These are phyloP conservation scores for Cladosporium cucumerinum DNA, from an alignment of 2,329 filamentous ascomycete species.

Conservation along the genomic window DNA sequence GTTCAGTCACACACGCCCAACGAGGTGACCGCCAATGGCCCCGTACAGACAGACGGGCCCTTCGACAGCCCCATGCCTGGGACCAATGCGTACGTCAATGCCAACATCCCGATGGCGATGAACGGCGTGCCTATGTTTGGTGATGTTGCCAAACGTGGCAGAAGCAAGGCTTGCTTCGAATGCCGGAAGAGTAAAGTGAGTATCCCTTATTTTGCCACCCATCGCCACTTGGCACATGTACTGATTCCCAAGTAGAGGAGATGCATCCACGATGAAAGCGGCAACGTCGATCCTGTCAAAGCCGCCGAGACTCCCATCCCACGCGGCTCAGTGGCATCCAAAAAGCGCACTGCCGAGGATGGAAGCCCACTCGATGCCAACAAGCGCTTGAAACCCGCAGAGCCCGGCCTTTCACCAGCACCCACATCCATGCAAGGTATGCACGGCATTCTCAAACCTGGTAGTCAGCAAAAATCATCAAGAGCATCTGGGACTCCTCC, in stretches of 20 bases:
- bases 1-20: conserved; percentile 15
- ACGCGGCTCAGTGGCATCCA: conserved; percentile 54
- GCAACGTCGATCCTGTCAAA: conserved; percentile 62
- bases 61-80: conserved; percentile 27
- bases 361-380: conserved; percentile 27
- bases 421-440: conserved; percentile 18
- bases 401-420: conserved; percentile 15
- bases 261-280: conserved; percentile 64
- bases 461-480: conserved; percentile 3
- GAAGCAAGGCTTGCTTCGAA: conserved; percentile 63
- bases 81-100: conserved; percentile 33
- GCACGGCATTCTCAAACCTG: conserved; percentile 15
- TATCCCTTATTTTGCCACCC: conserved; percentile 14
- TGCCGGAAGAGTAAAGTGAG: conserved; percentile 58
- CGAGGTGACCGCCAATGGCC: not conserved
- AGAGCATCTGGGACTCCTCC: conserved; percentile 5
- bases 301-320: conserved; percentile 60
- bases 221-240: conserved; percentile 15
- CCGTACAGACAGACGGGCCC: conserved; percentile 1
- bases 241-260: conserved; percentile 49
- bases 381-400: conserved; percentile 25
- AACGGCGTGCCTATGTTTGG: conserved; percentile 58
- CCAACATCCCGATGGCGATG: conserved; percentile 47
- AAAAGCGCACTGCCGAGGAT: conserved; percentile 48
- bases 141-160: conserved; percentile 33